These are phyloP conservation scores for Eimeria acervulina DNA, from an alignment of 169 alveolate species.

Conservation along the genomic window DNA sequence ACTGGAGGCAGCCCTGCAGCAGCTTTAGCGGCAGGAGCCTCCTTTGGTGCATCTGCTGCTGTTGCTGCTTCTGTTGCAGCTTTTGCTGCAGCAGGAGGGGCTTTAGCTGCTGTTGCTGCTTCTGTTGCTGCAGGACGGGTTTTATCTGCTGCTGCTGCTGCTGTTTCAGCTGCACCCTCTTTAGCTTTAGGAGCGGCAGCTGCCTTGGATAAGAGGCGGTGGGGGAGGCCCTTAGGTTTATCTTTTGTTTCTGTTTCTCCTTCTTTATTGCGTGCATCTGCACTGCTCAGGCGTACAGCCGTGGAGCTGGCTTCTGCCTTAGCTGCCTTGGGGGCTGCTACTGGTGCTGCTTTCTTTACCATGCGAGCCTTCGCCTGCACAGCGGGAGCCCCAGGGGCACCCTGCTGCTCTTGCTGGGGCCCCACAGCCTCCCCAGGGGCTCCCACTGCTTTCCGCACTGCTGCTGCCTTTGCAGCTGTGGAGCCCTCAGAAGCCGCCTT, in stretches of 20 bases:
- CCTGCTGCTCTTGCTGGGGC: not conserved
- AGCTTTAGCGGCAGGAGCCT: not conserved
- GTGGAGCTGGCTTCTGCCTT: constrained; percentile 21
- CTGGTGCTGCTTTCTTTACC: constrained; percentile 46
- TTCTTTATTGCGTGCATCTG: not conserved
- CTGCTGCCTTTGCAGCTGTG: not conserved
- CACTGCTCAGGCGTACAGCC: not conserved
- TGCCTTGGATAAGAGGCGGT: not conserved
- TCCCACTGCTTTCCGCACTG: not conserved
- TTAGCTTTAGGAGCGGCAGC: not conserved
- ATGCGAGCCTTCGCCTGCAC: not conserved
- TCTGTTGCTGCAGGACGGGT: not conserved
- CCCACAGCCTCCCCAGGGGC: not conserved
- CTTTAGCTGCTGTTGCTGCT: not conserved
- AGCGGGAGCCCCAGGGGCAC: not conserved
- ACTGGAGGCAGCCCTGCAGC: not conserved
- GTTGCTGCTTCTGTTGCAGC: constrained; percentile 7
- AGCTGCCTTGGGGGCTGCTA: not conserved
- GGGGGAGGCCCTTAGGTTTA: not conserved
- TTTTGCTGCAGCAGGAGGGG: not conserved
- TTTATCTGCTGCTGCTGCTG: constrained; percentile 20
- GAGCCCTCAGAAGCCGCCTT: not conserved
- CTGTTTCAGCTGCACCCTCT: not conserved
- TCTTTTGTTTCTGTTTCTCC: not conserved
- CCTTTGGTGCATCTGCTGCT: not conserved